phyloP scores from a whole-genome alignment of 1,139 yeast genomes.

The Suhomyces terraborum region DNA sequence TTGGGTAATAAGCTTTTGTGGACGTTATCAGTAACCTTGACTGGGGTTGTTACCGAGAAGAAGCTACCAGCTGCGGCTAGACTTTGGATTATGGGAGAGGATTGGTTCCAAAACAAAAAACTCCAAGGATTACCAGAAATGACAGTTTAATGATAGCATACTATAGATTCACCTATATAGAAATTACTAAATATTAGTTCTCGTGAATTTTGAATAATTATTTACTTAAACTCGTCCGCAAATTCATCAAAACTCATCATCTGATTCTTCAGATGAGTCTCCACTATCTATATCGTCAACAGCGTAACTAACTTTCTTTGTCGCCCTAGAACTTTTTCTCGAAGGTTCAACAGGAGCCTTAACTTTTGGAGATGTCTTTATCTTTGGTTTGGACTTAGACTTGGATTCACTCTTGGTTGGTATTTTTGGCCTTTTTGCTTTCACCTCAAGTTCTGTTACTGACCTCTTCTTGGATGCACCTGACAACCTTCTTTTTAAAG shows the following conservation, averaged over 20 bases:
- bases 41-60: slow-evolving; percentile 47
- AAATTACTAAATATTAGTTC: no score
- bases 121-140: slow-evolving; percentile 54
- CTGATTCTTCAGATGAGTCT: slow-evolving; percentile 2
- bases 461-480: slow-evolving; percentile 19
- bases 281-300: slow-evolving; percentile 21
- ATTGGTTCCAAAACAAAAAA: slow-evolving; percentile 54
- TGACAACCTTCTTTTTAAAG: slow-evolving; percentile 29
- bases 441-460: slow-evolving; percentile 4
- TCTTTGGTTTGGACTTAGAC: slow-evolving; percentile 2
- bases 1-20: slow-evolving; percentile 69
- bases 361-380: slow-evolving; percentile 3
- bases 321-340: slow-evolving; percentile 48
- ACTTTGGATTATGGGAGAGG: slow-evolving; percentile 73
- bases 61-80: slow-evolving; percentile 79
- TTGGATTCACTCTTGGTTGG: slow-evolving; percentile 3
- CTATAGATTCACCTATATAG: background rate
- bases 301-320: slow-evolving; percentile 42
- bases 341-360: slow-evolving; percentile 24
- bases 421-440: slow-evolving; percentile 7
- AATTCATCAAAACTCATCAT: slow-evolving; percentile 3
- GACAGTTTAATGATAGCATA: slow-evolving; percentile 31
- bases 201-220: background rate
- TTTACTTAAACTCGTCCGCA: no score
- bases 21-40: slow-evolving; percentile 50